Evolutionary conservation across 495 filamentous ascomycete species (phyloP).

Genomic region (Letharia lupina): DNA sequence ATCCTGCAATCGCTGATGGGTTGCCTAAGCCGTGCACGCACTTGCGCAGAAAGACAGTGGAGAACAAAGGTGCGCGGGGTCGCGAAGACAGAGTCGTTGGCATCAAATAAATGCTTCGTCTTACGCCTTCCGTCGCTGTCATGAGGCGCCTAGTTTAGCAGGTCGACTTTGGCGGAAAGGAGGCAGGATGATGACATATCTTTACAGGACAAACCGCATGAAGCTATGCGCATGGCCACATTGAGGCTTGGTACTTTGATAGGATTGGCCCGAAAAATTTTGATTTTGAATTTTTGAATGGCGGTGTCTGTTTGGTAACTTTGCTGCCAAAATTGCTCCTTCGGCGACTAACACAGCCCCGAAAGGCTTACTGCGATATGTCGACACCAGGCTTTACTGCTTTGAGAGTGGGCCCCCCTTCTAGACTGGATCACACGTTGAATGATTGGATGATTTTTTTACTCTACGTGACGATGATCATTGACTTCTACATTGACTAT

Average conservation of each 20-base stretch:
- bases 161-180: background rate
- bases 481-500: too few species aligned
- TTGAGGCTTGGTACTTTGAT: constrained; percentile 11
- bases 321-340: background rate
- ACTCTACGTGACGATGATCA: too few species aligned
- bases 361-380: constrained; percentile 3
- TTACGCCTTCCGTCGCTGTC: background rate
- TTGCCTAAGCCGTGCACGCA: background rate
- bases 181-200: constrained; percentile 10
- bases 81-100: background rate
- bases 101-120: constrained; percentile 2
- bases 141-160: background rate
- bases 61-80: background rate
- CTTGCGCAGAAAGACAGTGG: background rate
- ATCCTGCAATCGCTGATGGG: background rate
- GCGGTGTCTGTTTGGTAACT: constrained; percentile 9
- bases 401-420: background rate
- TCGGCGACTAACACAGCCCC: constrained; percentile 12
- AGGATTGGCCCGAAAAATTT: background rate
- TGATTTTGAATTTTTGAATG: background rate
- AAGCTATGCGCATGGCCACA: constrained; percentile 14
- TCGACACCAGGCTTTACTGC: background rate
- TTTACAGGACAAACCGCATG: background rate
- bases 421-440: background rate
- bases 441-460: too few species aligned